Percentiles rank a stretch among this genome's conserved stretches.
These are phyloP conservation scores for Clitocybe nebularis DNA, from an alignment of 1,284 basidiomycete species.

Conservation along the genomic window DNA sequence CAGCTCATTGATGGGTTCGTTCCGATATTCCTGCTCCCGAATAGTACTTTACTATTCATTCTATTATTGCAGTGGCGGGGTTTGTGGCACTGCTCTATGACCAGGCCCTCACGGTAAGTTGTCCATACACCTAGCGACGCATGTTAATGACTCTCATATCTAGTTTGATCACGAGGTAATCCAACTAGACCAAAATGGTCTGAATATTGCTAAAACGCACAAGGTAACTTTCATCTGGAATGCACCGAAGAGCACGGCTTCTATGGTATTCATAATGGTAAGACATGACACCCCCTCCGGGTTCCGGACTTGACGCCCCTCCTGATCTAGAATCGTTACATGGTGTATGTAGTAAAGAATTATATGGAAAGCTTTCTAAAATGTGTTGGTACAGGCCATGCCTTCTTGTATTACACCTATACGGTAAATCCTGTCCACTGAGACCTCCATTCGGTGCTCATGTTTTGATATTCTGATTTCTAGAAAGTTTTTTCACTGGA, in stretches of 20 bases:
- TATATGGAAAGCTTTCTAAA: background rate
- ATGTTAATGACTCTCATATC: background rate
- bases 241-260: constrained; percentile 7
- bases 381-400: background rate
- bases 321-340: constrained; percentile 11
- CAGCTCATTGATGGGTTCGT: constrained; percentile 10
- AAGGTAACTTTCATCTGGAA: constrained; percentile 14
- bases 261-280: constrained; percentile 11
- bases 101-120: constrained; percentile 10
- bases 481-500: background rate
- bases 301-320: background rate
- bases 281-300: background rate
- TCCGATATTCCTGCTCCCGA: background rate
- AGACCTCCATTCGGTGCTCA: constrained; percentile 7
- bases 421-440: constrained; percentile 3
- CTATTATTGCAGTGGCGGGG: constrained; percentile 7
- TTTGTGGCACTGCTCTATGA: constrained; percentile 11
- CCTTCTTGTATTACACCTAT: constrained; percentile 1
- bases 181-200: background rate
- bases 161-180: background rate
- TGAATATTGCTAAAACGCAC: background rate
- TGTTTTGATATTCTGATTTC: background rate
- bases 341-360: constrained; percentile 10
- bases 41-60: background rate
- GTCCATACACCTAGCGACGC: background rate